phyloP scores from a whole-genome alignment of 2,329 filamentous ascomycete genomes.

The Chaetothyriales sp. region DNA sequence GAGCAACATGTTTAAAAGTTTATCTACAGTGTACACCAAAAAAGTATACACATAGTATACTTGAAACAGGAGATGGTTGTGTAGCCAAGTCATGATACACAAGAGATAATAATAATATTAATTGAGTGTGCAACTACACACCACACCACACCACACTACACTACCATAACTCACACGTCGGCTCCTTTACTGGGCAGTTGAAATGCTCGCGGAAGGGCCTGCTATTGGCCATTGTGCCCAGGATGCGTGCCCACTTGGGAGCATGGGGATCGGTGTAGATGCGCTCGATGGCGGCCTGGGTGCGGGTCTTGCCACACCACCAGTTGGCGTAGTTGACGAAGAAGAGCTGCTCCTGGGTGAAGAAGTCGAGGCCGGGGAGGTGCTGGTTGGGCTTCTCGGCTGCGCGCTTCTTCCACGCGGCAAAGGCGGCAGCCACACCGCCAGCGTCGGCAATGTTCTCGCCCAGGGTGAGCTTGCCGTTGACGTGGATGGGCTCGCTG shows the following conservation, averaged over 20 bases:
- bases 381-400: slow-evolving; percentile 35
- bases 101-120: too few relatives aligned
- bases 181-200: slow-evolving; percentile 48
- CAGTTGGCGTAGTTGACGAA: slow-evolving; percentile 49
- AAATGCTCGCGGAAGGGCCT: slow-evolving; percentile 53
- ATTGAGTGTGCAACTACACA: too few relatives aligned
- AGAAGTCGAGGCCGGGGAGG: slow-evolving; percentile 46
- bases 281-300: slow-evolving; percentile 40
- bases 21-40: too few relatives aligned
- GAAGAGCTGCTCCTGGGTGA: slow-evolving; percentile 54
- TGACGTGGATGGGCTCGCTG: slow-evolving; percentile 41
- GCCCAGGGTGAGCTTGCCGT: slow-evolving; percentile 47
- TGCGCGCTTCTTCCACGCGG: slow-evolving; percentile 49
- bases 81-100: too few relatives aligned
- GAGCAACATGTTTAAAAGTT: too few relatives aligned
- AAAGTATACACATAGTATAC: too few relatives aligned
- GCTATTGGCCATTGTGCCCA: slow-evolving; percentile 52
- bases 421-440: slow-evolving; percentile 47
- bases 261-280: slow-evolving; percentile 53
- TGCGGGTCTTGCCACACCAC: slow-evolving; percentile 52
- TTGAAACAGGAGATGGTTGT: too few relatives aligned
- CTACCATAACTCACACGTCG: slow-evolving; percentile 55
- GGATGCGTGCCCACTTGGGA: slow-evolving; percentile 45
- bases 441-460: slow-evolving; percentile 62
- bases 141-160: too few relatives aligned